These are phyloP conservation scores for Tricholoma terreum DNA, from an alignment of 768 basidiomycete species.

Conservation along the genomic window DNA sequence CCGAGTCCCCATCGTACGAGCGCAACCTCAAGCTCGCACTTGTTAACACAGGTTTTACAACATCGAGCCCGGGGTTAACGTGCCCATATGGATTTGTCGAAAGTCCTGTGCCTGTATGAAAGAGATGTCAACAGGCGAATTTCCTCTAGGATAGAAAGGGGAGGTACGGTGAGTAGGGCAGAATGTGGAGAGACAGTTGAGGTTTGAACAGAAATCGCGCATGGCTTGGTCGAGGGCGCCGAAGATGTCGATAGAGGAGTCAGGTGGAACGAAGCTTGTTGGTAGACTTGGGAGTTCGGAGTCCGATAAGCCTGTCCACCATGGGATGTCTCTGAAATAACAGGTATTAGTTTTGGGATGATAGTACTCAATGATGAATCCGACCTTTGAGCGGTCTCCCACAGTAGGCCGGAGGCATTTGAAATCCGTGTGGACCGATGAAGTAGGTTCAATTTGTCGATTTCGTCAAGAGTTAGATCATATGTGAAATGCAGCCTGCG, in stretches of 20 bases:
- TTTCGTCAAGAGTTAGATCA: constrained; percentile 29
- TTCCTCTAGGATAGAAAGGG: too few species aligned
- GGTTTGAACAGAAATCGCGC: constrained; percentile 41
- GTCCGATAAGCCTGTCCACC: constrained; percentile 32
- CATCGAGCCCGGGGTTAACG: constrained; percentile 2
- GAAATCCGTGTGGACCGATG: constrained; percentile 15
- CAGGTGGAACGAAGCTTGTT: constrained; percentile 14
- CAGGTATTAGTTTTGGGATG: not conserved
- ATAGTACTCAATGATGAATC: not conserved
- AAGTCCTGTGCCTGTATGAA: not conserved
- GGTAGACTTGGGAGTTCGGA: constrained; percentile 7
- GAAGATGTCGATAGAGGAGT: constrained; percentile 23
- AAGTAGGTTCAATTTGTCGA: constrained; percentile 34
- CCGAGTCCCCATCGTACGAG: not conserved
- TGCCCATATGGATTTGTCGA: not conserved
- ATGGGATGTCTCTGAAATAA: constrained; percentile 33
- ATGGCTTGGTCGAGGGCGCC: constrained; percentile 30
- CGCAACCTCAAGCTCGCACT: constrained; percentile 4
- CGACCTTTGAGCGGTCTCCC: constrained; percentile 43
- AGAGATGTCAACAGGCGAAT: too few species aligned
- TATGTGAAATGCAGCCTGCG: constrained; percentile 33
- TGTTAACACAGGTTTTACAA: constrained; percentile 11
- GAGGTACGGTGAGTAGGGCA: constrained; percentile 41
- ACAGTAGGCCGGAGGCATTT: constrained; percentile 37
- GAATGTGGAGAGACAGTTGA: constrained; percentile 38